A percentile compares a stretch with the other conserved stretches of the same genome.
phyloP scores from a whole-genome alignment of 2,329 filamentous ascomycete genomes.

The Paracorniculantispora psalliotae region DNA sequence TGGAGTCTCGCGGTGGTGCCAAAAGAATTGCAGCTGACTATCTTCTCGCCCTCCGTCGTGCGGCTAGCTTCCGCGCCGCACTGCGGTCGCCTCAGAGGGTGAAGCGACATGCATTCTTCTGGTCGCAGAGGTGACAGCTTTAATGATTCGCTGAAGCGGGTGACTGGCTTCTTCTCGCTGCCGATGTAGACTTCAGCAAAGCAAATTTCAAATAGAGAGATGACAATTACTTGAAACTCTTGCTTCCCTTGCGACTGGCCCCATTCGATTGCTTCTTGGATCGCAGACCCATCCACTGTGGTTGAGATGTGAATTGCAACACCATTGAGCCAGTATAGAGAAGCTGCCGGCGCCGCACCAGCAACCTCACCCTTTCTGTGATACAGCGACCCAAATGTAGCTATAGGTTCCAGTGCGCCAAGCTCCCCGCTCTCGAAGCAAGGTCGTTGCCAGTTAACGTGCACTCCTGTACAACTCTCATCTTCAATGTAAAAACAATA shows the following conservation, averaged over 20 bases:
- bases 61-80: not conserved
- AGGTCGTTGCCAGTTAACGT: not conserved
- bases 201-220: conserved; percentile 19
- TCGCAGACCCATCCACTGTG: conserved; percentile 13
- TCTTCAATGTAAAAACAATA: not conserved
- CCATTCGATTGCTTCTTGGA: conserved; percentile 19
- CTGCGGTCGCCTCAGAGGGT: conserved; percentile 15
- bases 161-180: conserved; percentile 5
- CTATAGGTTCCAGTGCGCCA: not conserved
- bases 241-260: conserved; percentile 16
- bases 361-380: not conserved
- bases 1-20: conserved; percentile 8
- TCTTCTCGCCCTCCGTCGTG: not conserved
- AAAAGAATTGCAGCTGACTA: conserved; percentile 7
- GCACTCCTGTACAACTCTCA: not conserved
- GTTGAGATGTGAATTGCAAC: conserved; percentile 16
- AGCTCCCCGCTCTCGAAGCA: not conserved
- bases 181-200: conserved; percentile 18
- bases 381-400: not conserved
- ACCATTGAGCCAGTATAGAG: conserved; percentile 14
- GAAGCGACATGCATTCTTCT: conserved; percentile 15
- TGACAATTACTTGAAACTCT: conserved; percentile 18
- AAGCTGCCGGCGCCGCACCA: not conserved
- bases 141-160: conserved; percentile 14
- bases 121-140: conserved; percentile 17